phyloP scores from a whole-genome alignment of 345 rosid species.

The Carallia brachiata region DNA sequence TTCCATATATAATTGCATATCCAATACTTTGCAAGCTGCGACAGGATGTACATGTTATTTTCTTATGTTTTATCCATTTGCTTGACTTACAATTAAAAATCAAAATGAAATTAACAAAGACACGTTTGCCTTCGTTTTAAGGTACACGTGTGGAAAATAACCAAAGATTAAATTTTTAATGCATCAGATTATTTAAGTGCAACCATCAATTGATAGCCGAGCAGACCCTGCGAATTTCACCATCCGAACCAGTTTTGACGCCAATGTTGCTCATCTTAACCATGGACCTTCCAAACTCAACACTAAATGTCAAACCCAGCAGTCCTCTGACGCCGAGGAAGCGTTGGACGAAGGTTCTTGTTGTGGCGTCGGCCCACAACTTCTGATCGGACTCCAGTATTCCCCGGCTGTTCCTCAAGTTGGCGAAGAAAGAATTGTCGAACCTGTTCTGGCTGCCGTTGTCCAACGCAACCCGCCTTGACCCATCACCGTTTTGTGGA shows the following conservation, averaged over 20 bases:
- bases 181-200: too few species aligned
- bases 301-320: conserved; percentile 23
- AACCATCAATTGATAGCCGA: conserved; percentile 37
- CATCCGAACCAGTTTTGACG: conserved; percentile 37
- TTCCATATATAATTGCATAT: too few species aligned
- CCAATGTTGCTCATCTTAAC: conserved; percentile 63
- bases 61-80: too few species aligned
- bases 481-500: conserved; percentile 43
- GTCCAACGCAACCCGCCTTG: conserved; percentile 46
- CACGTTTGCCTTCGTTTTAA: too few species aligned
- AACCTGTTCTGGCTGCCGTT: conserved; percentile 43
- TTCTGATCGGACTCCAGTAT: conserved; percentile 43
- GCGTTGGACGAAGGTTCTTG: background rate
- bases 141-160: too few species aligned
- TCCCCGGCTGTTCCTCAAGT: conserved; percentile 43
- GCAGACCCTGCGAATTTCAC: conserved; percentile 57
- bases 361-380: conserved; percentile 14
- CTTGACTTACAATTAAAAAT: too few species aligned
- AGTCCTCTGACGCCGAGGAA: background rate
- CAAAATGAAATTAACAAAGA: too few species aligned
- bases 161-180: too few species aligned
- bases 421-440: conserved; percentile 44
- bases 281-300: conserved; percentile 59
- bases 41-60: too few species aligned
- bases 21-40: too few species aligned